These are phyloP conservation scores for Stemphylium lycopersici DNA, from an alignment of 2,329 filamentous ascomycete genomes.

Conservation along the genomic window DNA sequence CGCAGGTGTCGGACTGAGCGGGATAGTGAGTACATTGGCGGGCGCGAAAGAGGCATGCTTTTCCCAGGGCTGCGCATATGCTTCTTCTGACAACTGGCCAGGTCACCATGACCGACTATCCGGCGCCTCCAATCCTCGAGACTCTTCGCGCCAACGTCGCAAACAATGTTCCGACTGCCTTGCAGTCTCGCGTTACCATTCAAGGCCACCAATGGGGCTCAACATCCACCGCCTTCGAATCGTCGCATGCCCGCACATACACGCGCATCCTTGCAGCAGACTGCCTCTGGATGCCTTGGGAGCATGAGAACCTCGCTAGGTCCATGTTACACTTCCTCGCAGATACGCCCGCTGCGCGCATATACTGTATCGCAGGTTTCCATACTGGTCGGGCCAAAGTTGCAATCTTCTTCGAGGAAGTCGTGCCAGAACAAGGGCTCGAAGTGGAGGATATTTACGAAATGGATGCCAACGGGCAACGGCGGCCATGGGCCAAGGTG, in stretches of 20 bases:
- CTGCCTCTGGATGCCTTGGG: constrained; percentile 76
- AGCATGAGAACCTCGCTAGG: constrained; percentile 69
- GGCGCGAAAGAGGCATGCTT: constrained; percentile 51
- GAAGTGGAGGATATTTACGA: constrained; percentile 71
- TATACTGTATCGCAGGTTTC: constrained; percentile 73
- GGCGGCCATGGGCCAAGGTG: constrained; percentile 64
- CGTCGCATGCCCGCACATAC: constrained; percentile 53
- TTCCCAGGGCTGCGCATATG: neutral
- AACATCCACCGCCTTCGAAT: constrained; percentile 51
- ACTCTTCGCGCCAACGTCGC: constrained; percentile 65
- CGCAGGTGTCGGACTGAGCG: constrained; percentile 54
- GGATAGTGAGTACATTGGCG: constrained; percentile 54
- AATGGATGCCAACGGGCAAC: constrained; percentile 67
- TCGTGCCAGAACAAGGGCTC: constrained; percentile 56
- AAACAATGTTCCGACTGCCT: constrained; percentile 55
- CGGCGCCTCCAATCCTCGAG: constrained; percentile 63
- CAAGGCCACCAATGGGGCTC: constrained; percentile 71
- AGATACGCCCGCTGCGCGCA: constrained; percentile 53
- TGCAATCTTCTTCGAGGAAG: constrained; percentile 67
- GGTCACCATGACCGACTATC: constrained; percentile 72
- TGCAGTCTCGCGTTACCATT: constrained; percentile 52
- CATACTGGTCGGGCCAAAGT: constrained; percentile 73
- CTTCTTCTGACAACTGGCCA: constrained; percentile 23
- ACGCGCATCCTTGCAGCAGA: constrained; percentile 72
- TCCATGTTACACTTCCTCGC: constrained; percentile 69